phyloP scores from a whole-genome alignment of 495 filamentous ascomycete species.

The Penicillium tannophilum region DNA sequence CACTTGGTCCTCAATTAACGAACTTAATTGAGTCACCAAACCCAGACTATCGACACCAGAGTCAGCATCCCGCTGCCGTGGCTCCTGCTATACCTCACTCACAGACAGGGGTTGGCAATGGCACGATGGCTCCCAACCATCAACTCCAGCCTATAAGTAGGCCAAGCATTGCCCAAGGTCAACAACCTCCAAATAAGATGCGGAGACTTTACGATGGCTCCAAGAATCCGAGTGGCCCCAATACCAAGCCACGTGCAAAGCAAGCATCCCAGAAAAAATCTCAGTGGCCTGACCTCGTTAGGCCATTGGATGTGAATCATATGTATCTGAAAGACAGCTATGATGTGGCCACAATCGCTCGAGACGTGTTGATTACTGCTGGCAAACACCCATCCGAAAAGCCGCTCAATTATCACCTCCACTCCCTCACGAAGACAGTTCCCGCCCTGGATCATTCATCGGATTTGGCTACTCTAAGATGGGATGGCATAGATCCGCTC shows the following conservation, averaged over 20 bases:
- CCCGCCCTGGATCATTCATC: constrained; percentile 39
- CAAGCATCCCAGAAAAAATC: not conserved
- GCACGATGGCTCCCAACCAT: no score
- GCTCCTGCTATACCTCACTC: not conserved
- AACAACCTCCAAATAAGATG: constrained; percentile 4
- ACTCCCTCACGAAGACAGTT: constrained; percentile 45
- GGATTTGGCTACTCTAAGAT: constrained; percentile 65
- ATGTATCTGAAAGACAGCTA: constrained; percentile 51
- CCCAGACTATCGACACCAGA: not conserved
- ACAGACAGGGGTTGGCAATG: no score
- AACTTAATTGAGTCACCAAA: not conserved
- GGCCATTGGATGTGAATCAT: constrained; percentile 47
- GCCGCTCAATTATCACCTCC: constrained; percentile 61
- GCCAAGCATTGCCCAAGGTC: not conserved
- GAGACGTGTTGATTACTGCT: constrained; percentile 63
- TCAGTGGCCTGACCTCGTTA: constrained; percentile 34
- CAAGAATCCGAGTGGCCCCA: not conserved
- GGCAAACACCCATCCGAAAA: constrained; percentile 61
- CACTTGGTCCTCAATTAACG: not conserved
- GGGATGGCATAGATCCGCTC: constrained; percentile 63
- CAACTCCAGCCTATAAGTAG: no score
- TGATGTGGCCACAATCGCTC: constrained; percentile 63
- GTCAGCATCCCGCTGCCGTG: not conserved
- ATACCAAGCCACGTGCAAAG: constrained; percentile 1
- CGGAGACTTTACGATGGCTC: constrained; percentile 13